phyloP scores from a whole-genome alignment of 371 early-diverging fungal species.

The Mucor irregularis region DNA sequence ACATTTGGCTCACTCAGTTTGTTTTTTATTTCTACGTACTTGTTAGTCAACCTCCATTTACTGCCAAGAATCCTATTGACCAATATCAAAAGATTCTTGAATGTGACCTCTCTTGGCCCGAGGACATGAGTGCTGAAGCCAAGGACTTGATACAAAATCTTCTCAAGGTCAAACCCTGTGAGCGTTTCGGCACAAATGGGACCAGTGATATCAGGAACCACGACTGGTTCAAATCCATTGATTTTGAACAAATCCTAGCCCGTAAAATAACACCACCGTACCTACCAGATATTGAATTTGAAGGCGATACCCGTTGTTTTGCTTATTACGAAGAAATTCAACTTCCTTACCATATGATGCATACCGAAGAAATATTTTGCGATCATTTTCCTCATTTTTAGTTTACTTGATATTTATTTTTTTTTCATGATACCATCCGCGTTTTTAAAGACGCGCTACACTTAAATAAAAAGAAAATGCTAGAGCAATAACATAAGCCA shows the following conservation, averaged over 20 bases:
- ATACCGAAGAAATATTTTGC: slow-evolving; percentile 26
- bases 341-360: slow-evolving; percentile 47
- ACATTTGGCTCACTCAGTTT: slow-evolving; percentile 18
- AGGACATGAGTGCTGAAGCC: slow-evolving; percentile 78
- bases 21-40: slow-evolving; percentile 53
- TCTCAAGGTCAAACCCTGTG: slow-evolving; percentile 78
- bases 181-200: slow-evolving; percentile 84
- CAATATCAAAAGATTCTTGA: slow-evolving; percentile 91
- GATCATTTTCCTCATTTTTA: slow-evolving; percentile 36
- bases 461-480: slow-evolving; percentile 1
- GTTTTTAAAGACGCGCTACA: not conserved
- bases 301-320: slow-evolving; percentile 86
- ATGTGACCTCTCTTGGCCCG: slow-evolving; percentile 74
- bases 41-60: slow-evolving; percentile 84
- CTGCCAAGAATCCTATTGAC: slow-evolving; percentile 88
- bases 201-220: slow-evolving; percentile 66
- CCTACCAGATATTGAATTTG: slow-evolving; percentile 45
- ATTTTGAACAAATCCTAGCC: slow-evolving; percentile 62
- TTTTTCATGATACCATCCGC: not conserved
- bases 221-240: slow-evolving; percentile 69
- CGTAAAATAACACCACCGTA: slow-evolving; percentile 66
- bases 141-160: slow-evolving; percentile 86
- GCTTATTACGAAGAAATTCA: slow-evolving; percentile 85
- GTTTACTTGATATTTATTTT: not conserved
- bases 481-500: too few relatives aligned